Evolutionary conservation across 345 rosid species (phyloP), one percentile per base, ranked within the genome.

Genomic region (Jatropha curcas): DNA sequence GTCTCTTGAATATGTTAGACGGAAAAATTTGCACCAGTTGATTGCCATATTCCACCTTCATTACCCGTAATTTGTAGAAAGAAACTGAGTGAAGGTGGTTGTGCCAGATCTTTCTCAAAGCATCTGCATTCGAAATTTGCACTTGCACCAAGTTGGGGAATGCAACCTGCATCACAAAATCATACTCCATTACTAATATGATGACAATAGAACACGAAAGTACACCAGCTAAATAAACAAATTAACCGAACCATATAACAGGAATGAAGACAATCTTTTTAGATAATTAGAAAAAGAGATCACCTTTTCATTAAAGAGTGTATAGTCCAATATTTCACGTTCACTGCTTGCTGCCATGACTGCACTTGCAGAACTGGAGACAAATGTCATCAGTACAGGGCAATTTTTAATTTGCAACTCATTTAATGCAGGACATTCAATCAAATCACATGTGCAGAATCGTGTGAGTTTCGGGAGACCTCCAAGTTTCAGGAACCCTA

Each of bases 391-490:
- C 22, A 61, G 16, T 8, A 9, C 30, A 20, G 67, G 67, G 48
- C 67, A 62, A 5, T 62, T 37, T 62, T 62, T 30, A 35, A 62
- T 22, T 7, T 17, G 37, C 0, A 62, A 50, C 53, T 69, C 60
- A 22, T 39, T 56, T 25, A 69, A 10, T 14, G 24, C 10, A 37
- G 63, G 52, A 11, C 58, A 69, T 55, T 69, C 73, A 37, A 62
- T n/a, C 16, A 35, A 33, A 25, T 55, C 8, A 19, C 37, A 7
- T n/a, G 27, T 35, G 50, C 73, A 22, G 34, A 37, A 56, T 56
- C 25, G 37, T 10, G 5, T 0, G 16, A 77, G 72, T 34, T 74
- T 57, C 1, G 76, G 76, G 48, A 81, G 81, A 6, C 1, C 1
- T 0, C 2, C 0, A 20, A 81, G 71, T 2, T 1, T 0, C 1